Conservation (phyloP, 2,329 filamentous ascomycete species). For the Fusarium sp. region DNA sequence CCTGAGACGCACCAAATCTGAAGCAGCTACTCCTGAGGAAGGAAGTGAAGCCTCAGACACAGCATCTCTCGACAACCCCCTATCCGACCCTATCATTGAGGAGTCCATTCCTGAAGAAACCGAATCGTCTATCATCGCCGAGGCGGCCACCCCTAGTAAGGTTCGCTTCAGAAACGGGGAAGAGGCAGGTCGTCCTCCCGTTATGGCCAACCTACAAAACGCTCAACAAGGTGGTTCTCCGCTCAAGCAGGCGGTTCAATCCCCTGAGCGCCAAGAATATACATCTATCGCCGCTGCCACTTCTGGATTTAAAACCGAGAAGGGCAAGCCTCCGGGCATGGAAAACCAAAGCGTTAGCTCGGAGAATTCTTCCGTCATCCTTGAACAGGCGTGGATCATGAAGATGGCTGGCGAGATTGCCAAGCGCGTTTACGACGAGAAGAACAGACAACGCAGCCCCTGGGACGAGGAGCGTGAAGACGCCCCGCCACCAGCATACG, state of each 20-base stretch:
- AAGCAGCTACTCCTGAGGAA: slow-evolving; percentile 64
- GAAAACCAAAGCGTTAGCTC: slow-evolving; percentile 53
- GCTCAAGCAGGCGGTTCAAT: slow-evolving; percentile 33
- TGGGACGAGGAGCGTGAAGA: slow-evolving; percentile 68
- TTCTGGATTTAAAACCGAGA: slow-evolving; percentile 38
- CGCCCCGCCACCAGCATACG: slow-evolving; percentile 71
- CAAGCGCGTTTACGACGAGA: slow-evolving; percentile 87
- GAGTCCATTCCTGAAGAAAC: slow-evolving; percentile 70
- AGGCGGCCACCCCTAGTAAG: slow-evolving; percentile 51
- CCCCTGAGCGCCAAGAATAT: slow-evolving; percentile 28
- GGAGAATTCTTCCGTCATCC: slow-evolving; percentile 69
- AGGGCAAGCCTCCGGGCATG: slow-evolving; percentile 48
- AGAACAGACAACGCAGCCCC: slow-evolving; percentile 60
- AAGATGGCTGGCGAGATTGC: slow-evolving; percentile 96
- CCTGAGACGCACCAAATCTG: slow-evolving; percentile 72
- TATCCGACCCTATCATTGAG: slow-evolving; percentile 70
- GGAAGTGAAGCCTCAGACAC: slow-evolving; percentile 63
- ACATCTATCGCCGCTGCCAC: slow-evolving; percentile 38
- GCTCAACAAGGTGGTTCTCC: slow-evolving; percentile 43
- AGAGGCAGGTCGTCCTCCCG: slow-evolving; percentile 37
- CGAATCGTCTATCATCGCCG: slow-evolving; percentile 55
- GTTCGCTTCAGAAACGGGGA: slow-evolving; percentile 55
- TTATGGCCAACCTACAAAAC: slow-evolving; percentile 44
- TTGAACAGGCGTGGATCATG: slow-evolving; percentile 87
- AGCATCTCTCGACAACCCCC: slow-evolving; percentile 67